These are phyloP conservation scores for Coemansia sp. DNA, from an alignment of 192 early-diverging fungal genomes.

Conservation along the genomic window DNA sequence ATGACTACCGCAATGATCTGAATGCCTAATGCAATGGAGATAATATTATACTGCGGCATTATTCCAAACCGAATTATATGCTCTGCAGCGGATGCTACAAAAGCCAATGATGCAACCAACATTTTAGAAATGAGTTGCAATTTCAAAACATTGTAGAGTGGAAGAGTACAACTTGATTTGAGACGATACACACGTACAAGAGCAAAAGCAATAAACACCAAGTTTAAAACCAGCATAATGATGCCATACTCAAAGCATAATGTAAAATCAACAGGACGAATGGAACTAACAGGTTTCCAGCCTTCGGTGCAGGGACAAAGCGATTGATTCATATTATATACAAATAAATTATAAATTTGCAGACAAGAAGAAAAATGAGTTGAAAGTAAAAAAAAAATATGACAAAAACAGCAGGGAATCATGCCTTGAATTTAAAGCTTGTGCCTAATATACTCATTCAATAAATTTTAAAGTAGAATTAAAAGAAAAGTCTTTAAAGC, in stretches of 20 bases:
- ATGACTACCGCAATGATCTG: constrained; percentile 16
- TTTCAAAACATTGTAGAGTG: constrained; percentile 12
- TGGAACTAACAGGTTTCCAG: constrained; percentile 47
- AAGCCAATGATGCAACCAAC: constrained; percentile 10
- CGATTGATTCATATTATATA: background rate
- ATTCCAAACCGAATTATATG: constrained; percentile 6
- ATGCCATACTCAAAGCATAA: constrained; percentile 42
- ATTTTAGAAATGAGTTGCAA: constrained; percentile 26
- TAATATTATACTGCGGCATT: constrained; percentile 10
- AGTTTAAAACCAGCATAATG: constrained; percentile 15
- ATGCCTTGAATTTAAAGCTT: no score
- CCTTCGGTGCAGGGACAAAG: constrained; percentile 38
- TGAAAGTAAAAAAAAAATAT: no score
- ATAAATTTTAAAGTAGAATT: no score
- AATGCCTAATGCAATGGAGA: constrained; percentile 20
- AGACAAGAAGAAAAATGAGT: background rate
- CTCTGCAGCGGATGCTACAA: constrained; percentile 26
- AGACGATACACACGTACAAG: constrained; percentile 14
- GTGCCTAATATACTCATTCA: no score
- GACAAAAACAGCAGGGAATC: no score
- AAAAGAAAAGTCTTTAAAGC: background rate
- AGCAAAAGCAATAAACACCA: constrained; percentile 25
- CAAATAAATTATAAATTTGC: background rate
- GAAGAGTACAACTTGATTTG: constrained; percentile 1
- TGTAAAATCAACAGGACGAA: constrained; percentile 42